phyloP scores from a whole-genome alignment of 306 rosid genomes.

The Quercus rubra region DNA sequence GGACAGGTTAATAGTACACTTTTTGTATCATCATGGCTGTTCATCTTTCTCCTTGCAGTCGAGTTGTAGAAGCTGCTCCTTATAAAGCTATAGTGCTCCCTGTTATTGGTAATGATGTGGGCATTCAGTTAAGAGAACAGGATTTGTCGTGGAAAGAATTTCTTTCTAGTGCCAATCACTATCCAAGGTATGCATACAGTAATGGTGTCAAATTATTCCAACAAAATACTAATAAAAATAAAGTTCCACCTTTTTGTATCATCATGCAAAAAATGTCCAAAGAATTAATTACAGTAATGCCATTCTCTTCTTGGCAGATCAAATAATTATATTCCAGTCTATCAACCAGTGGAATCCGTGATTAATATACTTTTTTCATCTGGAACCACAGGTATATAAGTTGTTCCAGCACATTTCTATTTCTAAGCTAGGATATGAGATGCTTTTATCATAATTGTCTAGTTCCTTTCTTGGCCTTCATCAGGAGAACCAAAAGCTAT shows the following conservation, averaged over 20 bases:
- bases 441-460: constrained; percentile 7
- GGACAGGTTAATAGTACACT: not conserved
- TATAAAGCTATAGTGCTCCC: constrained; percentile 77
- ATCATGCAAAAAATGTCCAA: not conserved
- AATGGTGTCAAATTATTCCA: not conserved
- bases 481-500: no score
- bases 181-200: not conserved
- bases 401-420: constrained; percentile 1
- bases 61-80: constrained; percentile 62
- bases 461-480: no score
- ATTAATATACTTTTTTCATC: constrained; percentile 92
- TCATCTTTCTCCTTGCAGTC: constrained; percentile 48
- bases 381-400: constrained; percentile 81
- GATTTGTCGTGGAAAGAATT: constrained; percentile 25
- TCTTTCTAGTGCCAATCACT: no score
- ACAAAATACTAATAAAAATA: not conserved
- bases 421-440: not conserved
- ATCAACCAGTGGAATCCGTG: constrained; percentile 56
- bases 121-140: constrained; percentile 50
- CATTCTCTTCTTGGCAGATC: no score
- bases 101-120: constrained; percentile 48
- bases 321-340: constrained; percentile 40
- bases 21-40: constrained; percentile 1
- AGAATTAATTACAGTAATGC: not conserved
- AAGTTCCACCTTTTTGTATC: not conserved